Evolutionary conservation across 352 stramenopile species (phyloP), one percentile per base, ranked within the genome.

Genomic region (Phytopythium litorale): DNA sequence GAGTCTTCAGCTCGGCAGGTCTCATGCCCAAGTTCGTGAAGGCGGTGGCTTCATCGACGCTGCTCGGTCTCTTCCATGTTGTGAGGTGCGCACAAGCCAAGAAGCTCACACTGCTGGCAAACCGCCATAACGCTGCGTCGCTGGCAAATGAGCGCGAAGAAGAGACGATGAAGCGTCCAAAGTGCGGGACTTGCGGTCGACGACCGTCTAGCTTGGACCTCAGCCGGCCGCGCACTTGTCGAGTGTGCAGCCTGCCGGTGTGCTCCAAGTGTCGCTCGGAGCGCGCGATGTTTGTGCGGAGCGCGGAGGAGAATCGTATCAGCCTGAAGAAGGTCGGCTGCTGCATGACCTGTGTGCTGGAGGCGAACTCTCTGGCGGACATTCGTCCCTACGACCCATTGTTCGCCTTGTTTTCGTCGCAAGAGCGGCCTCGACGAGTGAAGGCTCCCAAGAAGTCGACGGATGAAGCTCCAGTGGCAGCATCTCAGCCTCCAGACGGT

Each of bases 61-160:
- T 85, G 57, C 64, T 53, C 1, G 67, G 63, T 0, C 51, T 81
- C 11, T 63, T 80, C 19, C 65, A 68, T 35, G 74, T 67, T 3
- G 76, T 84, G 13, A 54, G 62, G 2, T 84, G 73, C 25, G 75
- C 78, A 0, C 70, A 84, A 42, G 78, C 78, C 55, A 87, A 87
- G 68, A 84, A 81, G 54, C 60, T 87, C 19, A 88, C 76, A 46
- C 62, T 83, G 21, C 48, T 88, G 15, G 60, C 75, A 12, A 60
- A 66, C 59, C 49, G 55, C 64, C 74, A 25, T 11, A 61, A 52
- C 48, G 50, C 50, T 2, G 30, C 12, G 30, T 12, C 13, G n/a
- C 8, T 7, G 4, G 4, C 28, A 30, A 56, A 7, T 25, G 16
- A 25, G 9, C 30, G 25, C 25, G 25, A 28, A 28, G 25, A 50